These are phyloP conservation scores for Clonostachys byssicola DNA, from an alignment of 2,329 filamentous ascomycete genomes.

Conservation along the genomic window DNA sequence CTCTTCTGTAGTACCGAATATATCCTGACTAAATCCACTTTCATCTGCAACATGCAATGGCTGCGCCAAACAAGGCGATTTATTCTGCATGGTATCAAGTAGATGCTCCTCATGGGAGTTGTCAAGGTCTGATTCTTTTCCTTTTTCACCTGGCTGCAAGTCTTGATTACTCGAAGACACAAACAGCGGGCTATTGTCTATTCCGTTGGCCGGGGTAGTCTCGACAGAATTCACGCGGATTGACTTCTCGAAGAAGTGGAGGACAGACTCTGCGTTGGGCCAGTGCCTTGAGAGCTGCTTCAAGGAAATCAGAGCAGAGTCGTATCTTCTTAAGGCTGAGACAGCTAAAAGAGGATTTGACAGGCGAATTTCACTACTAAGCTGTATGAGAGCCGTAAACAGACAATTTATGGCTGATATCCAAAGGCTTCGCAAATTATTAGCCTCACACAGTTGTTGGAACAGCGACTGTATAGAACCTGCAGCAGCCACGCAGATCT, in stretches of 20 bases:
- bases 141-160: too few species aligned
- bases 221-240: neutral
- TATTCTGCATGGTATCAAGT: too few species aligned
- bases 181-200: too few species aligned
- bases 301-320: constrained; percentile 18
- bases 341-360: constrained; percentile 18
- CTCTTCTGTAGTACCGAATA: neutral
- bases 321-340: constrained; percentile 17
- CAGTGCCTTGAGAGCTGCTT: constrained; percentile 18
- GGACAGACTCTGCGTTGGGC: constrained; percentile 6
- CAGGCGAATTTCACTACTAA: constrained; percentile 16
- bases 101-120: too few species aligned
- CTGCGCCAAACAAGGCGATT: too few species aligned
- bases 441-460: constrained; percentile 14
- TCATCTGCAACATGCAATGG: too few species aligned
- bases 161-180: too few species aligned
- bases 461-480: constrained; percentile 17
- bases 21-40: neutral
- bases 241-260: neutral
- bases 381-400: constrained; percentile 21
- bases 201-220: too few species aligned
- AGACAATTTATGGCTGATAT: constrained; percentile 15
- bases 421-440: constrained; percentile 14
- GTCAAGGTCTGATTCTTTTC: too few species aligned
- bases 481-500: constrained; percentile 20